These are phyloP conservation scores for Pichia exigua DNA, from an alignment of 805 yeast species.

Conservation along the genomic window DNA sequence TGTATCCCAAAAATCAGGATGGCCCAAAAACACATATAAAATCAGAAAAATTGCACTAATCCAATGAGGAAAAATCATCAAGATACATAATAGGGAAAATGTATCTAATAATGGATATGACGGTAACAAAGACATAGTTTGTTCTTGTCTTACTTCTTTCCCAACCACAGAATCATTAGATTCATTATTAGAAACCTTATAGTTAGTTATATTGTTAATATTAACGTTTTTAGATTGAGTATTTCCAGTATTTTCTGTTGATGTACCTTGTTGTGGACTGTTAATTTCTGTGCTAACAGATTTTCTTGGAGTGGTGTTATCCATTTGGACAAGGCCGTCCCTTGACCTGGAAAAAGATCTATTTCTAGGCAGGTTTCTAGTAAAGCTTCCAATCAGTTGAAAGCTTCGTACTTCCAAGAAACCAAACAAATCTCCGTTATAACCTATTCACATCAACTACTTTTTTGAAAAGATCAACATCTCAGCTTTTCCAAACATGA, in stretches of 20 bases:
- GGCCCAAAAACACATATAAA: conserved; percentile 20
- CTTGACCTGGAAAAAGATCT: not conserved
- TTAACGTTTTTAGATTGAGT: not conserved
- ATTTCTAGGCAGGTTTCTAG: not conserved
- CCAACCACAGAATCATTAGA: not conserved
- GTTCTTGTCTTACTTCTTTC: not conserved
- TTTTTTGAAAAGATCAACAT: not conserved
- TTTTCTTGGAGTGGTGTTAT: not conserved
- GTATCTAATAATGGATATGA: conserved; percentile 24
- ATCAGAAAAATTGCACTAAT: conserved; percentile 17
- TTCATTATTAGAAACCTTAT: not conserved
- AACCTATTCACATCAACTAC: not conserved
- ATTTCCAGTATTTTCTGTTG: not conserved
- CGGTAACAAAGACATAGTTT: conserved; percentile 12
- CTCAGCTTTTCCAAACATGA: not conserved
- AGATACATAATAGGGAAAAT: conserved; percentile 21
- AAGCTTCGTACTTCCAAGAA: not conserved
- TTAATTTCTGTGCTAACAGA: not conserved
- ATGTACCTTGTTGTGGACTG: not conserved
- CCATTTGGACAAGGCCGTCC: not conserved
- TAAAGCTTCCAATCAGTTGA: not conserved
- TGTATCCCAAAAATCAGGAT: conserved; percentile 21
- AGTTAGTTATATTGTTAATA: not conserved
- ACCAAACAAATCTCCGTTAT: not conserved
- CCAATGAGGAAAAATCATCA: conserved; percentile 24